Evolutionary conservation across 2,329 filamentous ascomycete genomes (phyloP).

Genomic region (Colletotrichum karsti): DNA sequence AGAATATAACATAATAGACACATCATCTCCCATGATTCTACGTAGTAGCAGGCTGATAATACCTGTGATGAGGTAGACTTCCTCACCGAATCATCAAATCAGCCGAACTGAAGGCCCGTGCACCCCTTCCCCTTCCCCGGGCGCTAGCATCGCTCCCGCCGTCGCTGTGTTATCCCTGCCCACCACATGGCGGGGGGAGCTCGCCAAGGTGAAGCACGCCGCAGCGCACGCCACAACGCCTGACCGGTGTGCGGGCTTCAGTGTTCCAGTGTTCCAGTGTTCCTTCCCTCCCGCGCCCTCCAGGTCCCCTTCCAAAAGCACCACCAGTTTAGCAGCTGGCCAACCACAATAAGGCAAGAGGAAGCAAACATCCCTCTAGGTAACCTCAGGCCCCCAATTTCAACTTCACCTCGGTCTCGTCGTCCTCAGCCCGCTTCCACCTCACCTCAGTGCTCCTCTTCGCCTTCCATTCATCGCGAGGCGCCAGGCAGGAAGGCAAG

Average conservation of each 20-base stretch:
- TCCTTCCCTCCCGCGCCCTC: too few species aligned
- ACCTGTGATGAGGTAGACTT: too few species aligned
- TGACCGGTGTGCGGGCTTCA: not conserved
- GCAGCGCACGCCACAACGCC: not conserved
- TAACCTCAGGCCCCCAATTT: not conserved
- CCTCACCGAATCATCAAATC: not conserved
- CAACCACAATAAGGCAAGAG: not conserved
- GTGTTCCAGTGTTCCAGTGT: not conserved
- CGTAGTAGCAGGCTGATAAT: too few species aligned
- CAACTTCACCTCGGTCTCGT: not conserved
- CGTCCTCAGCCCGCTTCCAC: not conserved
- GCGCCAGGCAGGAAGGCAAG: not conserved
- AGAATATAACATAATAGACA: too few species aligned
- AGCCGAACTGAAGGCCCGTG: slow-evolving; percentile 20
- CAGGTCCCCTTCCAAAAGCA: too few species aligned
- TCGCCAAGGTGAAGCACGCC: slow-evolving; percentile 1
- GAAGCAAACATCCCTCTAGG: not conserved
- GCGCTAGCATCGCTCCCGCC: slow-evolving; percentile 4
- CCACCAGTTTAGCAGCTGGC: too few species aligned
- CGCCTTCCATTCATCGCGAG: not conserved
- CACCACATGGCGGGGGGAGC: slow-evolving; percentile 13
- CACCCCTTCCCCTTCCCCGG: not conserved
- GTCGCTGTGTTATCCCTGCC: slow-evolving; percentile 15
- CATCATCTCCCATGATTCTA: too few species aligned
- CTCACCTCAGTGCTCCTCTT: too few species aligned